Percentiles rank a stretch among this genome's conserved stretches.
These are phyloP conservation scores for Hymenoscyphus salicellus DNA, from an alignment of 2,329 filamentous ascomycete species.

Conservation along the genomic window DNA sequence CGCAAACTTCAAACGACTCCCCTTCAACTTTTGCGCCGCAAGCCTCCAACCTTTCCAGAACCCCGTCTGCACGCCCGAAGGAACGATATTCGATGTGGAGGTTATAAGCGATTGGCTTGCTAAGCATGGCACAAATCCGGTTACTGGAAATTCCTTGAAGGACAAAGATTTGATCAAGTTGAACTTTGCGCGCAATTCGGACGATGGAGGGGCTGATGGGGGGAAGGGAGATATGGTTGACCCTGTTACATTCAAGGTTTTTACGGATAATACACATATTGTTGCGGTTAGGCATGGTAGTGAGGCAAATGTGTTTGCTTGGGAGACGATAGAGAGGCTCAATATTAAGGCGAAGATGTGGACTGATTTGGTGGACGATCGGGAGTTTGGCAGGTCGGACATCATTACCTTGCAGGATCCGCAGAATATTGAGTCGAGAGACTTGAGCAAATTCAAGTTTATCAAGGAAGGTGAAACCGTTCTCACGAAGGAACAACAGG, in stretches of 20 bases:
- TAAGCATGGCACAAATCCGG: conserved; percentile 88
- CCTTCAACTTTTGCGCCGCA: conserved; percentile 97
- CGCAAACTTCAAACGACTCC: conserved; percentile 78
- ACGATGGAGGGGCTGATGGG: conserved; percentile 53
- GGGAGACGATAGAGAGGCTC: conserved; percentile 90
- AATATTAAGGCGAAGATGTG: conserved; percentile 98
- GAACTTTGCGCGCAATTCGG: conserved; percentile 87
- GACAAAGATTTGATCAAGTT: conserved; percentile 84
- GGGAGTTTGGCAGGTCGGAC: conserved; percentile 82
- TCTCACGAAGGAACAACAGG: conserved; percentile 66
- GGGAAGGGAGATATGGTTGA: conserved; percentile 81
- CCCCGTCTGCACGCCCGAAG: conserved; percentile 83
- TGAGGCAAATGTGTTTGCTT: conserved; percentile 93
- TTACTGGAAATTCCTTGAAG: conserved; percentile 75
- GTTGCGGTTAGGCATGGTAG: conserved; percentile 76
- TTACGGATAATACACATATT: conserved; percentile 97
- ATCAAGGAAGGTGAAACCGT: conserved; percentile 75
- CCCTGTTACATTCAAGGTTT: conserved; percentile 94
- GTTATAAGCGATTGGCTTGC: conserved; percentile 93
- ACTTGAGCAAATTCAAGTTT: conserved; percentile 86
- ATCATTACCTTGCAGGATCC: conserved; percentile 97
- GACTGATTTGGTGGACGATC: conserved; percentile 83
- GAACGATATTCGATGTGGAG: conserved; percentile 91
- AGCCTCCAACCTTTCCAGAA: conserved; percentile 93
- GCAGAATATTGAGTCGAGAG: conserved; percentile 77